These are phyloP conservation scores for Cymodocea nodosa DNA, from an alignment of 116 monocot species.

Conservation along the genomic window DNA sequence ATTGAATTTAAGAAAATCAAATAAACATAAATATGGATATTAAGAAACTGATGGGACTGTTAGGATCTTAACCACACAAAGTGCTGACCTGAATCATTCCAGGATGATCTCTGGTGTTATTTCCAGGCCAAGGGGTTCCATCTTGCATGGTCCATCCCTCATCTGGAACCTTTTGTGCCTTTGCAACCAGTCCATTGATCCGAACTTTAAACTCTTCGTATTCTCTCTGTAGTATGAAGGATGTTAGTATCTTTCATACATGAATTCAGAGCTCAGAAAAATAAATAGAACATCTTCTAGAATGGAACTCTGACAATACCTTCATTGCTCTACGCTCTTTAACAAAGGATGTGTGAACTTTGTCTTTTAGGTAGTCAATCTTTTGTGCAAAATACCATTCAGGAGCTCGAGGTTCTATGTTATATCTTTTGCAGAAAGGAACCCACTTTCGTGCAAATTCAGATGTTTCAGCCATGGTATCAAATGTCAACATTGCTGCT, in stretches of 20 bases:
- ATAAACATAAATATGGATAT: no score
- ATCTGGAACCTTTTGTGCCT: constrained; percentile 59
- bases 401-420: constrained; percentile 75
- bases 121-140: constrained; percentile 85
- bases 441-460: constrained; percentile 85
- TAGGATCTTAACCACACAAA: not conserved
- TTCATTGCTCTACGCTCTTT: constrained; percentile 82
- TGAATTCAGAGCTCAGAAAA: not conserved
- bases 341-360: constrained; percentile 68
- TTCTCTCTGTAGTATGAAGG: constrained; percentile 42
- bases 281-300: not conserved
- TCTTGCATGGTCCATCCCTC: constrained; percentile 89
- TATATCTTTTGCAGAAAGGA: constrained; percentile 67
- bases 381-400: constrained; percentile 72
- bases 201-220: constrained; percentile 82
- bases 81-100: constrained; percentile 71
- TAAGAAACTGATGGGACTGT: no score
- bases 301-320: constrained; percentile 10
- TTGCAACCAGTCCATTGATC: constrained; percentile 62
- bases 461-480: constrained; percentile 62
- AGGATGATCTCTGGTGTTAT: constrained; percentile 77
- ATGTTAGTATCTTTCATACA: not conserved
- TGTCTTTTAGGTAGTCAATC: constrained; percentile 76
- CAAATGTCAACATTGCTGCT: constrained; percentile 74
- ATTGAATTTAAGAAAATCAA: not conserved